A percentile compares a stretch with the other conserved stretches of the same genome.
phyloP scores from a whole-genome alignment of 1,139 yeast species.

The Nadsonia commutata region DNA sequence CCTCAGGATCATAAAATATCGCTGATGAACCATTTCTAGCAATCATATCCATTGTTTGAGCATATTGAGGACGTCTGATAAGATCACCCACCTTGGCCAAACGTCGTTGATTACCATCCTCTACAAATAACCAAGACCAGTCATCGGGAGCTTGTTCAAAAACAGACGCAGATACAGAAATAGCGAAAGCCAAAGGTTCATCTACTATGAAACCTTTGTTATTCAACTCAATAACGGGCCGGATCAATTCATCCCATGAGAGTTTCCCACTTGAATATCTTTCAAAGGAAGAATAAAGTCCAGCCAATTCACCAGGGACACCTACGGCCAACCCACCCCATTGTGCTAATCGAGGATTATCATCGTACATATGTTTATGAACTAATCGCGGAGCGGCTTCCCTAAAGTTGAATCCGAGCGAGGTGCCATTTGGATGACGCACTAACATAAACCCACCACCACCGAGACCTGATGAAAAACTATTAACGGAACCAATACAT shows the following conservation, averaged over 20 bases:
- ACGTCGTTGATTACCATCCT: conserved; percentile 19
- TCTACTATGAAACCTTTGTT: conserved; percentile 51
- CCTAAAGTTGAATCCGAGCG: conserved; percentile 66
- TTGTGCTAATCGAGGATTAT: conserved; percentile 34
- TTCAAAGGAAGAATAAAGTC: conserved; percentile 46
- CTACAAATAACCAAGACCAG: conserved; percentile 23
- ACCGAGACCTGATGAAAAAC: conserved; percentile 82
- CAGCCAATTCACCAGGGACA: conserved; percentile 82
- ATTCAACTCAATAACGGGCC: conserved; percentile 62
- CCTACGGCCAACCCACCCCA: conserved; percentile 79
- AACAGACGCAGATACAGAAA: conserved; percentile 11
- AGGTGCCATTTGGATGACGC: conserved; percentile 29
- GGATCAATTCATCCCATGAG: conserved; percentile 56
- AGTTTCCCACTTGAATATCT: conserved; percentile 57
- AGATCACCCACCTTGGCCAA: conserved; percentile 39
- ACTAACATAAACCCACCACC: conserved; percentile 77
- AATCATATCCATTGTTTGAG: conserved; percentile 49
- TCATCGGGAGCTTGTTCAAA: conserved; percentile 10
- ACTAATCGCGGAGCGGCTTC: conserved; percentile 70
- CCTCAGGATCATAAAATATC: conserved; percentile 69
- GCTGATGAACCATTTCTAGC: conserved; percentile 66
- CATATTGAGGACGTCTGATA: conserved; percentile 44
- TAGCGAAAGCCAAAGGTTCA: conserved; percentile 31
- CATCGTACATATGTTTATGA: conserved; percentile 49
- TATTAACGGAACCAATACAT: conserved; percentile 73